phyloP scores from a whole-genome alignment of 352 stramenopile genomes.

The Globisporangium barbulae region DNA sequence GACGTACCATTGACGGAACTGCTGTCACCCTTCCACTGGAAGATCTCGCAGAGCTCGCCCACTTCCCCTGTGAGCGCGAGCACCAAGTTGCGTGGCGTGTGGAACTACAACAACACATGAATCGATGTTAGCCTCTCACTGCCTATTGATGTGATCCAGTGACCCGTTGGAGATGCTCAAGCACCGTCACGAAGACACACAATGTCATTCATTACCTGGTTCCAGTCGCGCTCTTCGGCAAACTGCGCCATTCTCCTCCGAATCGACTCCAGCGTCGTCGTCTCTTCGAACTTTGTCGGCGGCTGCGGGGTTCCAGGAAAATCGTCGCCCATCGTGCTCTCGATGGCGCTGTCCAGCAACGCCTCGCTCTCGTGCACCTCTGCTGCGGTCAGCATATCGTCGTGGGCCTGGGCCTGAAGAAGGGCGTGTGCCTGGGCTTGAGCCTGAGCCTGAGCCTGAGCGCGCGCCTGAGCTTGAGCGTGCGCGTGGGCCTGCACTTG shows the following conservation, averaged over 20 bases:
- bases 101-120: constrained; percentile 23
- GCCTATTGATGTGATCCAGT: no score
- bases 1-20: constrained; percentile 50
- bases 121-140: neutral
- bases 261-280: constrained; percentile 51
- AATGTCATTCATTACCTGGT: constrained; percentile 28
- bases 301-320: constrained; percentile 17
- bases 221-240: constrained; percentile 60
- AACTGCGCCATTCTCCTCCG: constrained; percentile 52
- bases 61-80: constrained; percentile 94
- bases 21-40: constrained; percentile 93
- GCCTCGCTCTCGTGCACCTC: constrained; percentile 48
- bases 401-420: constrained; percentile 17
- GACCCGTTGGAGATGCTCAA: no score
- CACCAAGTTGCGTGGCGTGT: constrained; percentile 90
- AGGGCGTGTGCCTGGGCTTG: constrained; percentile 27
- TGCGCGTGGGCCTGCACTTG: constrained; percentile 29
- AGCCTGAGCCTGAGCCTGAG: constrained; percentile 32
- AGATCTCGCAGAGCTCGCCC: constrained; percentile 93
- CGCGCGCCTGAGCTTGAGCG: constrained; percentile 19
- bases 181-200: neutral
- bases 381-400: constrained; percentile 37
- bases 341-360: constrained; percentile 52
- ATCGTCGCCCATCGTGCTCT: constrained; percentile 38
- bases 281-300: constrained; percentile 43